A percentile compares a stretch with the other conserved stretches of the same genome.
These are phyloP conservation scores for Coemansia sp. DNA, from an alignment of 192 early-diverging fungal species.

Conservation along the genomic window DNA sequence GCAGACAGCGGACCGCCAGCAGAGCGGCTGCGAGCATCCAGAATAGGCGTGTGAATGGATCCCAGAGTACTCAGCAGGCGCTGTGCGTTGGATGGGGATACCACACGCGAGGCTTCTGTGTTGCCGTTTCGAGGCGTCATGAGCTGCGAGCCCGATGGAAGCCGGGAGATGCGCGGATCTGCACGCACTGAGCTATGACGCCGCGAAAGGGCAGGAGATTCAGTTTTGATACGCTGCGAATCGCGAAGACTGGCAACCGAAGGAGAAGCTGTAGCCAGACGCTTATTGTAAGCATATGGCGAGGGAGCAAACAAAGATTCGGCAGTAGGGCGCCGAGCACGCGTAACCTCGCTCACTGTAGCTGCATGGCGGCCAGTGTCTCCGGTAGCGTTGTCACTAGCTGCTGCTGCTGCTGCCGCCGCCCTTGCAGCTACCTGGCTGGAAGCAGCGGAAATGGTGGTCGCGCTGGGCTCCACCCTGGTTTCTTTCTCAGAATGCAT, in stretches of 20 bases:
- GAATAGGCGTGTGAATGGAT: conserved; percentile 41
- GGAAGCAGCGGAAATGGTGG: conserved; percentile 2
- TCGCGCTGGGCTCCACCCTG: neutral
- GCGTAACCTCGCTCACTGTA: conserved; percentile 19
- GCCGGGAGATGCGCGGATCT: conserved; percentile 13
- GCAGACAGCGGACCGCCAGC: conserved; percentile 2
- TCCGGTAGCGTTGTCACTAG: conserved; percentile 1
- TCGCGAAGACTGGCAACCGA: conserved; percentile 45
- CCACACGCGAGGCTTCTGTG: conserved; percentile 8
- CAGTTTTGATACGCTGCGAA: conserved; percentile 24
- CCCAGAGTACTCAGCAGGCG: conserved; percentile 44
- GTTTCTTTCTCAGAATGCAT: neutral
- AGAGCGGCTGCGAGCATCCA: conserved; percentile 30
- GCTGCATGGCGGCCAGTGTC: conserved; percentile 17
- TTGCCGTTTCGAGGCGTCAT: conserved; percentile 5
- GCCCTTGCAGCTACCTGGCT: neutral
- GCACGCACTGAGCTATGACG: conserved; percentile 35
- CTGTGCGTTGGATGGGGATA: conserved; percentile 44
- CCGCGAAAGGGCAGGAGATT: conserved; percentile 30
- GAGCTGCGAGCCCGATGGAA: conserved; percentile 8
- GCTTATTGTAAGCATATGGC: conserved; percentile 53
- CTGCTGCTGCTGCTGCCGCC: neutral
- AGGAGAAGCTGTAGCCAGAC: conserved; percentile 38
- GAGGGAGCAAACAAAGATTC: conserved; percentile 44
- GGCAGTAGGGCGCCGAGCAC: conserved; percentile 28